These are phyloP conservation scores for Aspergillus campestris DNA, from an alignment of 495 filamentous ascomycete genomes.

Conservation along the genomic window DNA sequence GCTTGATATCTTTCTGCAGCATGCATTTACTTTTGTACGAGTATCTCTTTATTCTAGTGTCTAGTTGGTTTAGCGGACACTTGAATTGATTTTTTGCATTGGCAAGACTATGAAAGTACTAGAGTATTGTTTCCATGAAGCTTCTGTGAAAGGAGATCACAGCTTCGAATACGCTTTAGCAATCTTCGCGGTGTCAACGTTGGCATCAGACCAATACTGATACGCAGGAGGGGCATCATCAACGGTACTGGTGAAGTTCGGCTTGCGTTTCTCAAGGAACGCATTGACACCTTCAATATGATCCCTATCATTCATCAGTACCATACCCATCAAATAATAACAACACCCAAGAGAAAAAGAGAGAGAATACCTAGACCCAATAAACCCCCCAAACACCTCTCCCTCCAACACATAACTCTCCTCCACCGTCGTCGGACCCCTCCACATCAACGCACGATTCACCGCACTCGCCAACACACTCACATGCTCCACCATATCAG, in stretches of 20 bases:
- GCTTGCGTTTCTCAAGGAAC: constrained; percentile 42
- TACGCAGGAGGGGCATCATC: constrained; percentile 20
- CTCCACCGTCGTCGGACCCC: constrained; percentile 45
- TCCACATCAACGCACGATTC: constrained; percentile 54
- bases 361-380: constrained; percentile 28
- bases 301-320: constrained; percentile 25
- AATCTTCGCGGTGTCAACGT: constrained; percentile 20
- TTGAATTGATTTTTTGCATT: too few relatives aligned
- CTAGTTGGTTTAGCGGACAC: too few relatives aligned
- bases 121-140: too few relatives aligned
- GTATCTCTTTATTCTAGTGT: neutral
- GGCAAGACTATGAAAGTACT: too few relatives aligned
- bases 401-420: constrained; percentile 52
- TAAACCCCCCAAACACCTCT: constrained; percentile 46
- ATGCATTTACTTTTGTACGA: constrained; percentile 4
- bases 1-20: neutral
- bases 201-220: constrained; percentile 24
- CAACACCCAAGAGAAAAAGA: neutral
- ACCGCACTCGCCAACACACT: constrained; percentile 44
- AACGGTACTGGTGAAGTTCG: constrained; percentile 39
- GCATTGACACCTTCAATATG: constrained; percentile 39
- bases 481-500: constrained; percentile 51
- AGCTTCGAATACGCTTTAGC: constrained; percentile 18
- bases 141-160: constrained; percentile 1
- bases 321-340: neutral